These are phyloP conservation scores for Maudiozyma serrabonitensis DNA, from an alignment of 805 yeast genomes.

Conservation along the genomic window DNA sequence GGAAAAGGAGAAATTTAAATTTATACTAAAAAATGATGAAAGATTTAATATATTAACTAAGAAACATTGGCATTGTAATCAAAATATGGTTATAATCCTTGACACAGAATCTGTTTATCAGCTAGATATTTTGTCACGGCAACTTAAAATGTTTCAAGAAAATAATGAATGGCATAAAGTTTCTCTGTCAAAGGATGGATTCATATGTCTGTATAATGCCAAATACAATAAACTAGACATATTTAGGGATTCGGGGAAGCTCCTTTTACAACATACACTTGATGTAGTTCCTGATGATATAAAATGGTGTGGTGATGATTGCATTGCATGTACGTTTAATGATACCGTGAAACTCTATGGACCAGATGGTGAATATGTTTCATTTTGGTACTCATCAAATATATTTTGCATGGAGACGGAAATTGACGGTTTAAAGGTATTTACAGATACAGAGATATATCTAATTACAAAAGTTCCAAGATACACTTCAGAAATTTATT, in stretches of 20 bases:
- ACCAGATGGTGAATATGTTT: conserved; percentile 41
- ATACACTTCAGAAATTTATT: conserved; percentile 52
- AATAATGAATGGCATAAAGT: conserved; percentile 24
- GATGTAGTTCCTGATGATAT: conserved; percentile 36
- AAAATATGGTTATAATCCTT: conserved; percentile 12
- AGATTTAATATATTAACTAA: conserved; percentile 21
- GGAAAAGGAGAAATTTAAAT: conserved; percentile 4
- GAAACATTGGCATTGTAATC: conserved; percentile 23
- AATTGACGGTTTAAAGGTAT: conserved; percentile 59
- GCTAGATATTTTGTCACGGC: conserved; percentile 4
- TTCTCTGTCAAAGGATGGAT: conserved; percentile 19
- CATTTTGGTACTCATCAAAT: conserved; percentile 42
- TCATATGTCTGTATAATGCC: conserved; percentile 42
- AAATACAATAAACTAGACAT: conserved; percentile 39
- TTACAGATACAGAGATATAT: conserved; percentile 50
- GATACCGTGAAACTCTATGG: conserved; percentile 66
- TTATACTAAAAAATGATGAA: conserved; percentile 11
- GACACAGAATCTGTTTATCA: conserved; percentile 18
- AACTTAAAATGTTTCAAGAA: conserved; percentile 4
- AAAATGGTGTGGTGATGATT: conserved; percentile 83
- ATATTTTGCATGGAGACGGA: conserved; percentile 41
- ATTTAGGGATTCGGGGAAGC: conserved; percentile 27
- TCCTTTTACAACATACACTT: conserved; percentile 18
- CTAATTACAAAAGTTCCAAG: conserved; percentile 55
- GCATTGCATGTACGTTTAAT: conserved; percentile 47